A percentile compares a stretch with the other conserved stretches of the same genome.
Evolutionary conservation across 371 early-diverging fungal species (phyloP).

Genomic region (Mortierella sp.): DNA sequence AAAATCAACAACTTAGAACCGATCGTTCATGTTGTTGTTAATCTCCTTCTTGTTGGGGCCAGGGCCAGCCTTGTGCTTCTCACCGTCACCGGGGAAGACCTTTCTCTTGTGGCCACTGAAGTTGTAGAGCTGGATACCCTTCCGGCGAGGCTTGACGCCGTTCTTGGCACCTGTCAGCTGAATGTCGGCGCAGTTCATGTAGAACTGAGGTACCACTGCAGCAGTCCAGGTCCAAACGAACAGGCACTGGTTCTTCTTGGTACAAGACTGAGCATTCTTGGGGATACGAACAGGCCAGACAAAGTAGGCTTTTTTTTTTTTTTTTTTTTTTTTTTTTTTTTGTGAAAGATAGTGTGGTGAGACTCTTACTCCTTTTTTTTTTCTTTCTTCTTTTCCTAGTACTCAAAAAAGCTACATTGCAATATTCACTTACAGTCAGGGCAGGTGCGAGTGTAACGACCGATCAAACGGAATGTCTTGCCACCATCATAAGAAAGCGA

Average conservation of each 20-base stretch:
- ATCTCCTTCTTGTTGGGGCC: slow-evolving; percentile 37
- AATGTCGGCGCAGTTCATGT: slow-evolving; percentile 81
- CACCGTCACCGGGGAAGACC: slow-evolving; percentile 37
- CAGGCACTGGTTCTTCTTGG: slow-evolving; percentile 43
- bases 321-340: too few relatives aligned
- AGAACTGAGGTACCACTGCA: slow-evolving; percentile 75
- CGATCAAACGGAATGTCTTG: slow-evolving; percentile 65
- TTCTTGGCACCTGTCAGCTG: slow-evolving; percentile 23
- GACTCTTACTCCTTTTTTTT: too few relatives aligned
- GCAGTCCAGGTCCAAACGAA: slow-evolving; percentile 82
- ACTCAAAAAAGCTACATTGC: too few relatives aligned
- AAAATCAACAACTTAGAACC: not conserved
- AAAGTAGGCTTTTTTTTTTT: slow-evolving; percentile 51
- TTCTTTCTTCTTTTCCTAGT: too few relatives aligned
- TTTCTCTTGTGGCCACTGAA: slow-evolving; percentile 27
- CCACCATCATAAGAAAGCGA: slow-evolving; percentile 74
- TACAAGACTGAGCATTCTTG: slow-evolving; percentile 57
- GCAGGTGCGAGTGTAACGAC: slow-evolving; percentile 44
- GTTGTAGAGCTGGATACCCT: slow-evolving; percentile 29
- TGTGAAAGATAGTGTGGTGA: too few relatives aligned
- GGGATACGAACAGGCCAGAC: slow-evolving; percentile 66
- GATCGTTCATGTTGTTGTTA: slow-evolving; percentile 30
- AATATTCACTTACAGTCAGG: slow-evolving; percentile 57
- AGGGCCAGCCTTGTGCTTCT: slow-evolving; percentile 28
- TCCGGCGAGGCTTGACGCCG: slow-evolving; percentile 16